Evolutionary conservation across 2,329 filamentous ascomycete genomes (phyloP).

Genomic region (Xylaria sp.): DNA sequence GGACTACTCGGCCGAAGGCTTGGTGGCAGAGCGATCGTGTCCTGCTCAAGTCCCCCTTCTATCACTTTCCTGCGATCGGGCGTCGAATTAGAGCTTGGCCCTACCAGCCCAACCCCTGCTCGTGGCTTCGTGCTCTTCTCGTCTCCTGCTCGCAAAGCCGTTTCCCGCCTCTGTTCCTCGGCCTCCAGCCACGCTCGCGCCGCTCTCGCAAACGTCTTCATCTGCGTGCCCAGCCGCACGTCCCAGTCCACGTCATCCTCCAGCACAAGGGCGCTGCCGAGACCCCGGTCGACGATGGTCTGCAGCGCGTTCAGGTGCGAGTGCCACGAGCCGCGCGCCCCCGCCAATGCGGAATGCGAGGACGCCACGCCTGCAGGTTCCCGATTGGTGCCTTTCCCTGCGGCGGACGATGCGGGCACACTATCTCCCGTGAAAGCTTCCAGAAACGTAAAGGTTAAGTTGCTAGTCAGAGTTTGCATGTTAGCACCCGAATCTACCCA

Average conservation of each 20-base stretch:
- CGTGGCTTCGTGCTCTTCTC: not conserved
- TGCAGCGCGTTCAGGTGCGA: conserved; percentile 47
- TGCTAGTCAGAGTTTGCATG: conserved; percentile 34
- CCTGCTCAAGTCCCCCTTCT: not conserved
- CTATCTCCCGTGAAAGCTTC: conserved; percentile 50
- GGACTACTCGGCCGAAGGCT: not conserved
- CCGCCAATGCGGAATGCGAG: conserved; percentile 16
- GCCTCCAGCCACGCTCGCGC: conserved; percentile 37
- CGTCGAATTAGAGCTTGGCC: not conserved
- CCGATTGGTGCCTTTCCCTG: not conserved
- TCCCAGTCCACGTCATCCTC: conserved; percentile 67
- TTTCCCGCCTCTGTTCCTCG: not conserved
- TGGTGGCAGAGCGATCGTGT: conserved; percentile 6
- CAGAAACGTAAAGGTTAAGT: conserved; percentile 52
- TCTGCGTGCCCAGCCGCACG: conserved; percentile 54
- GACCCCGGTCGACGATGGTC: conserved; percentile 51
- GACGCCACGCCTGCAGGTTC: not conserved
- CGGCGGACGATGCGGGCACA: conserved; percentile 30
- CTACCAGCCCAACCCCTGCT: not conserved
- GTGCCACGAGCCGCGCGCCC: conserved; percentile 46
- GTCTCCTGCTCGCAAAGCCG: not conserved
- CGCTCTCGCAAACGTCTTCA: conserved; percentile 48
- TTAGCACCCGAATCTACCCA: not conserved
- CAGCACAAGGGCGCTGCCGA: conserved; percentile 56
- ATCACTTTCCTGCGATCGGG: not conserved